phyloP scores from a whole-genome alignment of 352 stramenopile genomes.

The Globisporangium cylindrosporum region DNA sequence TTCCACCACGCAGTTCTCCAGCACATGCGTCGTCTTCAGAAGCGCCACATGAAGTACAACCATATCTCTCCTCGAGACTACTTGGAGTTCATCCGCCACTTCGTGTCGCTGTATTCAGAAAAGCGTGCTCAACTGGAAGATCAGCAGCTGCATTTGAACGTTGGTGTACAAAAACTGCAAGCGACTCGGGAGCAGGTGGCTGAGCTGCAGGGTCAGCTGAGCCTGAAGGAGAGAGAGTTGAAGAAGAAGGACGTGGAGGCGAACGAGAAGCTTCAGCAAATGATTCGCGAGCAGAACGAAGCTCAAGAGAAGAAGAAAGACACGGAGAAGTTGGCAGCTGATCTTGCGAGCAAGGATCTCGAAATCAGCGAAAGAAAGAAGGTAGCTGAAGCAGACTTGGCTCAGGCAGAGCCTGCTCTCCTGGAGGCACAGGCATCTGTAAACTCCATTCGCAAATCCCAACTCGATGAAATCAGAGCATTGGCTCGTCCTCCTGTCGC shows the following conservation, averaged over 20 bases:
- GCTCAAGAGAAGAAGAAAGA: slow-evolving; percentile 96
- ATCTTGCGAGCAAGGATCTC: slow-evolving; percentile 94
- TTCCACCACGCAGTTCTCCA: slow-evolving; percentile 85
- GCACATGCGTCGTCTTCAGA: slow-evolving; percentile 84
- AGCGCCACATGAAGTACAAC: slow-evolving; percentile 86
- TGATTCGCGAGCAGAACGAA: slow-evolving; percentile 98
- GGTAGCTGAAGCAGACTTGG: slow-evolving; percentile 95
- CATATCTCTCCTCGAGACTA: slow-evolving; percentile 92
- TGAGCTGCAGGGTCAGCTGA: slow-evolving; percentile 88
- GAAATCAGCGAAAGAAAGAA: slow-evolving; percentile 94
- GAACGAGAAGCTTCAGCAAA: slow-evolving; percentile 98
- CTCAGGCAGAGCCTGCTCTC: slow-evolving; percentile 97
- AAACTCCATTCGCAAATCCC: slow-evolving; percentile 97
- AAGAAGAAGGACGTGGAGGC: slow-evolving; percentile 96
- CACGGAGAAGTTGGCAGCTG: slow-evolving; percentile 93
- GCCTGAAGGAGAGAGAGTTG: slow-evolving; percentile 92
- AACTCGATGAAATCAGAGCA: slow-evolving; percentile 98
- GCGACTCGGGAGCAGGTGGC: slow-evolving; percentile 98
- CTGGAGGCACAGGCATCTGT: slow-evolving; percentile 95
- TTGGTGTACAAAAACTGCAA: slow-evolving; percentile 97
- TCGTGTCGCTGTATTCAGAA: slow-evolving; percentile 89
- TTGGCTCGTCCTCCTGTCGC: slow-evolving; percentile 94
- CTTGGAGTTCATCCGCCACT: slow-evolving; percentile 91
- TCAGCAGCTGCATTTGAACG: slow-evolving; percentile 97
- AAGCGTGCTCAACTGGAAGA: slow-evolving; percentile 92